Percentiles rank a stretch among this genome's conserved stretches.
Evolutionary conservation across 164 flowering plant genomes (phyloP).

Genomic region (Saururus chinensis): DNA sequence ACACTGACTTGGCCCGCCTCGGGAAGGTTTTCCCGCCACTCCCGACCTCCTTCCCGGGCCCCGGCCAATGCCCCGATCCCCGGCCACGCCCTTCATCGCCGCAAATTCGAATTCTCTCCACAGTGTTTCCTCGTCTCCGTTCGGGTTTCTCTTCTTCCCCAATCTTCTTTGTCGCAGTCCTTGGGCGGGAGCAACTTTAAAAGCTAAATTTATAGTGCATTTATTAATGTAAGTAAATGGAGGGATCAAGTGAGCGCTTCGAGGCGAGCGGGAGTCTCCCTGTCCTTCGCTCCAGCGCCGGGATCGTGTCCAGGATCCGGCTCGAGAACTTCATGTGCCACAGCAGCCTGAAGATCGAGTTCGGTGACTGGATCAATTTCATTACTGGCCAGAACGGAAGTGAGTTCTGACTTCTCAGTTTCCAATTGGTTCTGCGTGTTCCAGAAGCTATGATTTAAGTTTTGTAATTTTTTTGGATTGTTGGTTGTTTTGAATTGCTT

Average conservation of each 20-base stretch:
- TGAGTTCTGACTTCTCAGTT: constrained; percentile 14
- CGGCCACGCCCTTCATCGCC: too few relatives aligned
- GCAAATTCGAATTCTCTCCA: too few relatives aligned
- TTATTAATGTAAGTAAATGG: too few relatives aligned
- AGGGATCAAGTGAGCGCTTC: too few relatives aligned
- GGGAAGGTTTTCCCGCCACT: background rate
- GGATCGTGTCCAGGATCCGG: constrained; percentile 50
- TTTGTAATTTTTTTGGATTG: too few relatives aligned
- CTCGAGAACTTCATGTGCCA: constrained; percentile 97
- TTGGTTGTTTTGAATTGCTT: background rate
- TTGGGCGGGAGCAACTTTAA: background rate
- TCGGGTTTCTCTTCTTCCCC: background rate
- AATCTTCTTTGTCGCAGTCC: background rate
- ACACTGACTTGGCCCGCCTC: background rate
- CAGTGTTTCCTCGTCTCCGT: background rate
- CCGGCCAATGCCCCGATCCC: background rate
- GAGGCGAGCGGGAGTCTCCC: background rate
- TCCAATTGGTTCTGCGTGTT: background rate
- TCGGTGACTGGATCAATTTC: constrained; percentile 75
- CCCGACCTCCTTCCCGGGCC: too few relatives aligned
- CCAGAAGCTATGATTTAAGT: too few relatives aligned
- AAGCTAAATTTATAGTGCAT: too few relatives aligned
- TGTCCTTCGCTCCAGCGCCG: constrained; percentile 30
- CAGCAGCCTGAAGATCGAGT: constrained; percentile 46
- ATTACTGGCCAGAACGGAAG: constrained; percentile 97